These are phyloP conservation scores for Remersonia thermophila DNA, from an alignment of 2,329 filamentous ascomycete species.

Conservation along the genomic window DNA sequence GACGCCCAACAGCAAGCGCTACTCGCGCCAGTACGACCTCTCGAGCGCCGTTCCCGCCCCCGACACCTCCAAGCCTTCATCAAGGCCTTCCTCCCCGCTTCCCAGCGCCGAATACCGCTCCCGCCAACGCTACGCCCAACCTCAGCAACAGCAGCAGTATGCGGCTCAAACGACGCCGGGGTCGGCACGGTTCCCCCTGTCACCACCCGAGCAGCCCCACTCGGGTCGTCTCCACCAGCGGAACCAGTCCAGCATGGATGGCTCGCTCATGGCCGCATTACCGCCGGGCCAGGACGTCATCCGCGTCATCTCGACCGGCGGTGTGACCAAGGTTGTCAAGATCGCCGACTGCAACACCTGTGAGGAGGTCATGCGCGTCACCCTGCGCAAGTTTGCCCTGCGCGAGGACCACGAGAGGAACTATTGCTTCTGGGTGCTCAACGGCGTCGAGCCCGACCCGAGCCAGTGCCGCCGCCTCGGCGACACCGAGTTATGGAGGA, in stretches of 20 bases:
- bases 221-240: constrained; percentile 59
- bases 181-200: constrained; percentile 42
- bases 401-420: constrained; percentile 86
- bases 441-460: constrained; percentile 72
- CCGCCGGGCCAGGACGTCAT: constrained; percentile 82
- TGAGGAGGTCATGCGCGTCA: constrained; percentile 85
- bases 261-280: constrained; percentile 72
- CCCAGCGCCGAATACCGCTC: constrained; percentile 44
- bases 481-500: constrained; percentile 79
- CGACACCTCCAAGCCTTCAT: constrained; percentile 41
- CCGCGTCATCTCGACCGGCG: constrained; percentile 82
- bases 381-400: constrained; percentile 74
- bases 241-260: constrained; percentile 74
- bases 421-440: constrained; percentile 92
- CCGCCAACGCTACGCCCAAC: constrained; percentile 21
- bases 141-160: constrained; percentile 36
- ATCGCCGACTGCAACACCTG: constrained; percentile 83
- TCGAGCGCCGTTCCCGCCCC: constrained; percentile 23
- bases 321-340: constrained; percentile 85
- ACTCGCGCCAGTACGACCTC: constrained; percentile 48
- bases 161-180: constrained; percentile 28
- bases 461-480: constrained; percentile 68
- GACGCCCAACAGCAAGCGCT: constrained; percentile 44
- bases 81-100: constrained; percentile 59
- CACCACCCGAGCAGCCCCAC: constrained; percentile 49